Evolutionary conservation across 306 rosid species (phyloP), one percentile per base, ranked within the genome.

Genomic region (Myrica gale): DNA sequence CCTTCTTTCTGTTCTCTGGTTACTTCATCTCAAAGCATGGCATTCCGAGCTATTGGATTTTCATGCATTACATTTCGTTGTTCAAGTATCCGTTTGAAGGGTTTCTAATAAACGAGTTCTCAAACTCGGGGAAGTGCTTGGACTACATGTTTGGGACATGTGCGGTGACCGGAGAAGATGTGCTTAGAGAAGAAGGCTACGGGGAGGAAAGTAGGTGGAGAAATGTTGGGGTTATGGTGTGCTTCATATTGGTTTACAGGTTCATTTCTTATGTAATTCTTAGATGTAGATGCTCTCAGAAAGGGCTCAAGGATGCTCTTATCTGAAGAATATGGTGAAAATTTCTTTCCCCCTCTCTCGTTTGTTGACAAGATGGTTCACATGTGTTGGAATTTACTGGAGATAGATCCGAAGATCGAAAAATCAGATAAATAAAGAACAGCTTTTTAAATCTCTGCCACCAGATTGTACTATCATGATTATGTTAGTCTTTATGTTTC

Each of bases 61-160:
- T 92, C 88, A 92, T 95, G 97, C 97, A 95, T 78, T 90, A 85
- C 68, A 75, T 95, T 48, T 95, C 98, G 17, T 76, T 95, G 78
- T 95, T 95, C 53, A 95, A 95, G 90, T 92, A 95, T 76, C 98
- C 98, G 17, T 92, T 95, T 42, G 98, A 95, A 87, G 97, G 97
- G 90, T 87, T 95, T 74, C 76, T 95, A 75, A 88, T 92, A 73
- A 95, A 92, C 62, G 97, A 95, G 84, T 95, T 95, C 78, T 95
- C 98, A 1, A 76, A 87, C 8, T 90, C 97, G n/a, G 89, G 79
- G 15, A 92, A 95, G 84, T 95, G 98, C 79, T 73, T 95, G 87
- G 88, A 87, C 79, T 78, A 81, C 70, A 74, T 92, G 86, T 89
- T 94, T 67, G 98, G 93, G 42, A 81, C 82, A 75, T 95, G 96